These are phyloP conservation scores for Fusarium penzigii DNA, from an alignment of 2,329 filamentous ascomycete genomes.

Conservation along the genomic window DNA sequence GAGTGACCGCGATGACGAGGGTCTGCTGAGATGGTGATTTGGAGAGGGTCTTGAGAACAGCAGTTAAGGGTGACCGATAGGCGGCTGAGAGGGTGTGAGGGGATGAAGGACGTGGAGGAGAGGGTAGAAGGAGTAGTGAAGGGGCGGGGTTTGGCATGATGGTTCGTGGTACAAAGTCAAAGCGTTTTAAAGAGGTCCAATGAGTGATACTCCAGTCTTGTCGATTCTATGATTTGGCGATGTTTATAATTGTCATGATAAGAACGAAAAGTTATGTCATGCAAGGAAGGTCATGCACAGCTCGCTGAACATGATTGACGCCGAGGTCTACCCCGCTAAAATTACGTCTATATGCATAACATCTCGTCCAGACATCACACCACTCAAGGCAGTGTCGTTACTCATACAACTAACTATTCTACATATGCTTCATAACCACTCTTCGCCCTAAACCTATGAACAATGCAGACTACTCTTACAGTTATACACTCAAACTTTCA, in stretches of 20 bases:
- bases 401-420: background rate
- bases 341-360: background rate
- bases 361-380: background rate
- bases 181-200: background rate
- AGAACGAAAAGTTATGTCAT: background rate
- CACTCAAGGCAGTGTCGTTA: background rate
- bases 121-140: constrained; percentile 61
- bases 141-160: constrained; percentile 4
- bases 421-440: background rate
- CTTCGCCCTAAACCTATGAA: background rate
- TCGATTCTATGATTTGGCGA: background rate
- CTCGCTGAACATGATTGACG: background rate
- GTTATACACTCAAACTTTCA: constrained; percentile 21
- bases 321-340: background rate
- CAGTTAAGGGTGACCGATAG: constrained; percentile 60
- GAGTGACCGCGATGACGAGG: constrained; percentile 60
- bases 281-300: background rate
- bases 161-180: background rate
- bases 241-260: background rate
- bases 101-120: constrained; percentile 58
- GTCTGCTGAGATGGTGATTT: constrained; percentile 29
- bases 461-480: background rate
- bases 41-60: constrained; percentile 53
- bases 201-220: background rate
- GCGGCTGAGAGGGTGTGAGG: constrained; percentile 55